These are phyloP conservation scores for Leccinum disarticulatum DNA, from an alignment of 768 basidiomycete species.

Conservation along the genomic window DNA sequence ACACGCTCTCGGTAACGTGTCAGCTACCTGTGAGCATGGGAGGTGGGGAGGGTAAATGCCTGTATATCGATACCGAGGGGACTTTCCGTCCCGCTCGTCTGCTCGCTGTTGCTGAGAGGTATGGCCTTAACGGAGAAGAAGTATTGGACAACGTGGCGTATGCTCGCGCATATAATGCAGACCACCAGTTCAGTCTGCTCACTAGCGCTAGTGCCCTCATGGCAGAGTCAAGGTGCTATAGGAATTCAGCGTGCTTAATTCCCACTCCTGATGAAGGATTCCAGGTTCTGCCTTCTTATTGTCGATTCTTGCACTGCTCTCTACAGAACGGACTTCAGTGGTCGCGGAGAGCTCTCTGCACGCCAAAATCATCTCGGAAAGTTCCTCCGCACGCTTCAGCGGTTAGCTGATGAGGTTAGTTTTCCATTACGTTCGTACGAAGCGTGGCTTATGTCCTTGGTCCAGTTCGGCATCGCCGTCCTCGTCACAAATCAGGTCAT, in stretches of 20 bases:
- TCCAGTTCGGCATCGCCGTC: conserved; percentile 94
- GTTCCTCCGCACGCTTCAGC: conserved; percentile 88
- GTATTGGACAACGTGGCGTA: conserved; percentile 98
- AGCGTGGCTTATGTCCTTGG: conserved; percentile 9
- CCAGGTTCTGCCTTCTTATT: conserved; percentile 91
- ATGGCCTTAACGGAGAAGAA: conserved; percentile 96
- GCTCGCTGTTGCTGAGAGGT: conserved; percentile 92
- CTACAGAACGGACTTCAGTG: conserved; percentile 94
- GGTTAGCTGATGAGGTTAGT: conserved; percentile 92
- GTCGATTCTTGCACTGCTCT: conserved; percentile 96
- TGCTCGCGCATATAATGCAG: conserved; percentile 97
- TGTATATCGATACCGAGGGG: conserved; percentile 99
- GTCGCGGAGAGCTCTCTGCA: conserved; percentile 92
- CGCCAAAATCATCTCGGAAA: conserved; percentile 95
- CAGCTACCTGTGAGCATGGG: conserved; percentile 98
- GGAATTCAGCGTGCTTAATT: conserved; percentile 21
- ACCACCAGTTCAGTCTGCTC: conserved; percentile 90
- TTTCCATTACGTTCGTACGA: conserved; percentile 3
- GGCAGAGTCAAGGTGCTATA: conserved; percentile 88
- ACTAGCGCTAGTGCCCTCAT: conserved; percentile 96
- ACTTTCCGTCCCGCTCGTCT: conserved; percentile 97
- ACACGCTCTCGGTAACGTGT: conserved; percentile 97
- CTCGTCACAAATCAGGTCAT: conserved; percentile 99
- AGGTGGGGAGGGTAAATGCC: conserved; percentile 97
- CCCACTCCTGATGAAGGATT: conserved; percentile 8